Evolutionary conservation across 352 stramenopile species (phyloP), one percentile per base, ranked within the genome.

Genomic region (Globisporangium ultimum): DNA sequence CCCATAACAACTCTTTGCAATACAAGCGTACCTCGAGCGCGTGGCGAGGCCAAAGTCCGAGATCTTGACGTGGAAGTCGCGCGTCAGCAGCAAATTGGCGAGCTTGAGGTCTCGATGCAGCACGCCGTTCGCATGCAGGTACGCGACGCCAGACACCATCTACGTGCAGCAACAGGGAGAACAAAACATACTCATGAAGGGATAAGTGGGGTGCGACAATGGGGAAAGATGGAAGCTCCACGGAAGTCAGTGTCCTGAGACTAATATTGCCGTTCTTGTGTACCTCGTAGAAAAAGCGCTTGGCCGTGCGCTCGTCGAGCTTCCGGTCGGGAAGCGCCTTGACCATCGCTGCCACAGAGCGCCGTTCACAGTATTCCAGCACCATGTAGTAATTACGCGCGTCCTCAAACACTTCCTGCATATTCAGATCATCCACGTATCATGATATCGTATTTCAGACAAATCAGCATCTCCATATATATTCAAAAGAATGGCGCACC

Each of bases 101-200:
- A 93, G 78, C 67, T 91, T 91, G 11, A 93, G 63, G 55, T 93
- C 81, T 45, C 81, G 70, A 53, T 93, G 84, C 58, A 93, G 88
- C 40, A 93, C 76, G 34, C 74, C 70, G 3, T 64, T 67, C 2
- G 40, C 71, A 55, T 93, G 83, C 18, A 93, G 67, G 56, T 90
- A 89, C 32, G 57, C 65, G 18, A 93, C 68, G 6, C 76, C 76
- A 7, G 61, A 36, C 3, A 80, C 67, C n/a, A 75, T 72, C 74
- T 74, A 55, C 43, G 45, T 3, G 36, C 41, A 11, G 10, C 32
- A 46, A 14, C 15, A 28, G 18, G n/a, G 4, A 13, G 24, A 32
- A 60, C n/a, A 4, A 43, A 17, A 42, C 22, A 41, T 36, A 10
- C 28, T 36, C 28, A 10, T 36, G 28, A 8, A 10, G 0, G 28